Percentiles rank a stretch among this genome's conserved stretches.
Conservation (phyloP, 2,329 filamentous ascomycete genomes). For the Chaetomiaceae sp. region DNA sequence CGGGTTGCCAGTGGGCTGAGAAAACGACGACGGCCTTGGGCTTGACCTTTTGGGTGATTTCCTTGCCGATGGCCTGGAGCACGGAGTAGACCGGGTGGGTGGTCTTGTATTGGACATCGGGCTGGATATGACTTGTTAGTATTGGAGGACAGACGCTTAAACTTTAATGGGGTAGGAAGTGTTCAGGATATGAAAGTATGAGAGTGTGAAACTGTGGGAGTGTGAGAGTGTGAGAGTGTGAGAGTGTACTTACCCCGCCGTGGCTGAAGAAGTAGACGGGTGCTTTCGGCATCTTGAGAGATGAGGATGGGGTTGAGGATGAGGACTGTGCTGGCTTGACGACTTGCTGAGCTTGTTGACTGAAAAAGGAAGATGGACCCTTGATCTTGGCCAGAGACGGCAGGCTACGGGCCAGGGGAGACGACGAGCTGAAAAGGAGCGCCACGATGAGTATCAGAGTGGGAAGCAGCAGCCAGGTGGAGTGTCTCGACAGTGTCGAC, state of each 20-base stretch:
- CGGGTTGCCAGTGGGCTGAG: constrained; percentile 71
- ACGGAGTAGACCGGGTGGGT: constrained; percentile 62
- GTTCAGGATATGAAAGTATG: too few relatives aligned
- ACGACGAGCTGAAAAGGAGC: constrained; percentile 13
- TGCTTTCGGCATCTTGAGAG: constrained; percentile 27
- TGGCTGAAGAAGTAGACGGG: constrained; percentile 49
- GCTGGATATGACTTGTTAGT: constrained; percentile 34
- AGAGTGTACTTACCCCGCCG: constrained; percentile 42
- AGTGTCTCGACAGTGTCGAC: constrained; percentile 17
- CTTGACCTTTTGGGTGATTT: constrained; percentile 66
- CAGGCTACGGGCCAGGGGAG: constrained; percentile 6
- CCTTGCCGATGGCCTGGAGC: constrained; percentile 59
- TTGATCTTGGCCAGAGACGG: constrained; percentile 12
- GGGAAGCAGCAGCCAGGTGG: constrained; percentile 17
- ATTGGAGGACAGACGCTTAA: too few relatives aligned
- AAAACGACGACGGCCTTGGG: constrained; percentile 71
- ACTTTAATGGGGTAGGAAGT: too few relatives aligned
- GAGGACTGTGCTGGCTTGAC: constrained; percentile 8
- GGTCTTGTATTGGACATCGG: constrained; percentile 43
- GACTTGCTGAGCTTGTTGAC: too few relatives aligned
- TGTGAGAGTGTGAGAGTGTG: too few relatives aligned
- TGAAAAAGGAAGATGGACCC: constrained; percentile 1
- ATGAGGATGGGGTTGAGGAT: too few relatives aligned
- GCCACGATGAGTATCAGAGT: constrained; percentile 20
- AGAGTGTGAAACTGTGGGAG: too few relatives aligned